Evolutionary conservation across 129 eudicot species (phyloP).

Genomic region (sunflower (Helianthus annuus)): HanXRQr2.0-SUNRISE NC_035446.2:101092019-101092518

Average conservation of each 20-base stretch:
- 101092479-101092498: constrained; percentile 18
- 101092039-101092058: constrained; percentile 61
- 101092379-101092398: constrained; percentile 7
- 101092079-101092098: constrained; percentile 62
- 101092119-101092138: constrained; percentile 58
- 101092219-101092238: constrained; percentile 63
- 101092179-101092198: constrained; percentile 83
- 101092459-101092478: not conserved
- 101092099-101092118: constrained; percentile 67
- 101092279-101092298: constrained; percentile 31
- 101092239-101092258: constrained; percentile 67
- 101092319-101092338: constrained; percentile 44
- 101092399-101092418: constrained; percentile 9
- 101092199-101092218: constrained; percentile 80
- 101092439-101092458: constrained; percentile 22
- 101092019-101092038: constrained; percentile 58
- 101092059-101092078: constrained; percentile 44
- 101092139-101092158: constrained; percentile 61
- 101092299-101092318: constrained; percentile 29
- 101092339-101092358: constrained; percentile 31
- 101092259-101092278: constrained; percentile 41
- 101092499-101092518: constrained; percentile 30
- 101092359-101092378: not conserved
- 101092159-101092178: constrained; percentile 84
- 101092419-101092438: constrained; percentile 16